These are phyloP conservation scores for Diospyros lotus DNA, from an alignment of 148 eudicot species.

Conservation along the genomic window DNA sequence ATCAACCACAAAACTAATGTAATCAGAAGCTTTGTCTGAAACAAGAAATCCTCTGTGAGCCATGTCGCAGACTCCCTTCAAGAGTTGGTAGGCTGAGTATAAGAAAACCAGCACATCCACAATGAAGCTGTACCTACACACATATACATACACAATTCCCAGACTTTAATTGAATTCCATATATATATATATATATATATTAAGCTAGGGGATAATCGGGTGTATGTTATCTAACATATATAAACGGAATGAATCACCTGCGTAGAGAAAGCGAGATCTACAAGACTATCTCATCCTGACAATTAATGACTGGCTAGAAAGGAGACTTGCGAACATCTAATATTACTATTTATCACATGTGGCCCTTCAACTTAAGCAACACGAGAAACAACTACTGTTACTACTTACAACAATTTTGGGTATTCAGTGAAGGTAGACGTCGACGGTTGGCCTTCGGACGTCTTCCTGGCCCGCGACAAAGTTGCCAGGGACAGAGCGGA, in stretches of 20 bases:
- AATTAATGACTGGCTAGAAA: no score
- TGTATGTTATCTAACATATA: no score
- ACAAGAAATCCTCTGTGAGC: constrained; percentile 28
- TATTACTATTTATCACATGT: no score
- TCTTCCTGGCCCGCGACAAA: constrained; percentile 8
- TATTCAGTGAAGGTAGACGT: constrained; percentile 10
- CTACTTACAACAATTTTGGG: constrained; percentile 22
- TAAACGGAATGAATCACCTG: no score
- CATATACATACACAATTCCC: no score
- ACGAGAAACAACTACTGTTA: background rate
- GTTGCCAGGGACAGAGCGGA: constrained; percentile 27
- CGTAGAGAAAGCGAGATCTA: no score
- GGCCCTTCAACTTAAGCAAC: no score
- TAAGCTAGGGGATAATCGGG: no score
- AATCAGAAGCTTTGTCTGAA: constrained; percentile 32
- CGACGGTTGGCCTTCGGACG: background rate
- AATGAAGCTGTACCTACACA: constrained; percentile 30
- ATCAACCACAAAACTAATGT: constrained; percentile 35
- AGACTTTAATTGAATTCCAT: no score
- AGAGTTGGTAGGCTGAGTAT: constrained; percentile 37
- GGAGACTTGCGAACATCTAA: no score
- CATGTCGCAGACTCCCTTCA: constrained; percentile 32
- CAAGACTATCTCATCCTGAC: no score
- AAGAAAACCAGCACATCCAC: constrained; percentile 15
- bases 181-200: no score